Conservation (phyloP, 805 yeast genomes). For the Novakomyces olei region DNA sequence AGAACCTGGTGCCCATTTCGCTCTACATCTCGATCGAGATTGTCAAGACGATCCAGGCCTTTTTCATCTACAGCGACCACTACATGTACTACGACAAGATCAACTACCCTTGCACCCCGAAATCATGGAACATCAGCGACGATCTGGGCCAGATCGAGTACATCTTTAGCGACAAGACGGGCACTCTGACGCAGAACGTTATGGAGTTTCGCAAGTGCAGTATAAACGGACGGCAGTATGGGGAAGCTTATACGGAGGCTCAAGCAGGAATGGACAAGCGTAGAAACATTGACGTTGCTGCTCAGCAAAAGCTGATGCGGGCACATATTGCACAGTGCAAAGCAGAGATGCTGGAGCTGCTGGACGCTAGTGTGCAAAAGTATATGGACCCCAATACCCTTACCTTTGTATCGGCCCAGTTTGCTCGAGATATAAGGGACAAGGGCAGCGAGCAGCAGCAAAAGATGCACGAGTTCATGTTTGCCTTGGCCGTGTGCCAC, state of each 20-base stretch:
- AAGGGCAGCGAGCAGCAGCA: slow-evolving; percentile 21
- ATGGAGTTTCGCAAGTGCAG: slow-evolving; percentile 69
- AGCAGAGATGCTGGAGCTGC: slow-evolving; percentile 17
- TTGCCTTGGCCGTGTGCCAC: slow-evolving; percentile 50
- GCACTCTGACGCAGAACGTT: slow-evolving; percentile 60
- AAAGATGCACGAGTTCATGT: slow-evolving; percentile 36
- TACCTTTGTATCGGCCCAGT: slow-evolving; percentile 42
- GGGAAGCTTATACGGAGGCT: slow-evolving; percentile 59
- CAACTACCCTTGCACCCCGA: slow-evolving; percentile 60
- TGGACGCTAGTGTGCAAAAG: slow-evolving; percentile 25
- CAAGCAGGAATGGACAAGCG: slow-evolving; percentile 49
- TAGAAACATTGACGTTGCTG: slow-evolving; percentile 35
- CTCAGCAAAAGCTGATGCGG: slow-evolving; percentile 19
- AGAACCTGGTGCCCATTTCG: slow-evolving; percentile 60
- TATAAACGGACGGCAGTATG: slow-evolving; percentile 43
- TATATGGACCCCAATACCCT: slow-evolving; percentile 28
- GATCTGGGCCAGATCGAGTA: slow-evolving; percentile 71
- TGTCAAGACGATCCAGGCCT: slow-evolving; percentile 55
- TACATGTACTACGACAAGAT: slow-evolving; percentile 45
- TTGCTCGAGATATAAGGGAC: slow-evolving; percentile 30
- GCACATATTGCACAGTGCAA: slow-evolving; percentile 23
- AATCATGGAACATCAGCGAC: slow-evolving; percentile 65
- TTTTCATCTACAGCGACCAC: slow-evolving; percentile 46
- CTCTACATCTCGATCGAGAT: slow-evolving; percentile 59
- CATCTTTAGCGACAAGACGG: slow-evolving; percentile 65